Percentiles rank a stretch among this genome's conserved stretches.
These are phyloP conservation scores for Macrotyloma uniflorum DNA, from an alignment of 306 rosid species.

Conservation along the genomic window DNA sequence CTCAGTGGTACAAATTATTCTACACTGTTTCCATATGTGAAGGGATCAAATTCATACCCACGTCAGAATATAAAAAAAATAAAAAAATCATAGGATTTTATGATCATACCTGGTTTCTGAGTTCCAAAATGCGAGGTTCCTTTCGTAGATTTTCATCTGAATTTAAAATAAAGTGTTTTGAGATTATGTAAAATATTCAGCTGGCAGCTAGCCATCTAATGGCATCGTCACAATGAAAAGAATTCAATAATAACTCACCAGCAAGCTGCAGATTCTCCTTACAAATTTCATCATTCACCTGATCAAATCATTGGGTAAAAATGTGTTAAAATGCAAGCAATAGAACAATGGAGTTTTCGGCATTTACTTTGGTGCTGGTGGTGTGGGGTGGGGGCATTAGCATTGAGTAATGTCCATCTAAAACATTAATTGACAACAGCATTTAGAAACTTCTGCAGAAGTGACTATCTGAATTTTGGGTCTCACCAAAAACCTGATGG, in stretches of 20 bases:
- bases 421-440: neutral
- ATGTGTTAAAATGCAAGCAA: neutral
- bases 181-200: neutral
- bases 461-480: neutral
- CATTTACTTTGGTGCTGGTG: neutral
- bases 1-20: conserved; percentile 1
- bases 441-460: neutral
- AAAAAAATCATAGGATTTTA: neutral
- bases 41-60: neutral
- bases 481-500: neutral
- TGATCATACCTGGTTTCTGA: conserved; percentile 14
- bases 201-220: neutral
- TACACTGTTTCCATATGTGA: neutral
- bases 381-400: neutral
- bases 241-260: conserved; percentile 8
- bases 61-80: neutral
- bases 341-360: neutral
- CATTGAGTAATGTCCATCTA: neutral
- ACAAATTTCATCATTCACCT: conserved; percentile 32
- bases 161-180: neutral
- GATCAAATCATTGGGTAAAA: conserved; percentile 21
- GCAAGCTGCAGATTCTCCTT: conserved; percentile 15
- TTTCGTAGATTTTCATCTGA: conserved; percentile 10
- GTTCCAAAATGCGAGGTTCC: conserved; percentile 15
- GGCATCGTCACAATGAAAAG: neutral